Evolutionary conservation across 768 basidiomycete genomes (phyloP), one percentile per base, ranked within the genome.

Genomic region (Mycena latifolia): DNA sequence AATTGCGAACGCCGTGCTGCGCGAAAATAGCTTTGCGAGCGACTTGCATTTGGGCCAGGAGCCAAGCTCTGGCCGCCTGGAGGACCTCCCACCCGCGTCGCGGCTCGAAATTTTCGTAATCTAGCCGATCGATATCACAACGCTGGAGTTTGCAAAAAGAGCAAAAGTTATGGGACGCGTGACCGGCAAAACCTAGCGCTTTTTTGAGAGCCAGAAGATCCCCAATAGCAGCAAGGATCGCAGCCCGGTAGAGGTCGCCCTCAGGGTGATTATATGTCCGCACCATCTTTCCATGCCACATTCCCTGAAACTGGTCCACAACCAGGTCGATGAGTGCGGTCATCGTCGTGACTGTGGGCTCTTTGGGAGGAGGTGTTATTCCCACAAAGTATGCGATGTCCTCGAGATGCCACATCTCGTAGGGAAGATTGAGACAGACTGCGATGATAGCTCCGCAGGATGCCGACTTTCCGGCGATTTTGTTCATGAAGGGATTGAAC

Each of bases 401-500:
- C 5, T 37, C 3, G 12, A 52, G 60, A 48, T n/a, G n/a, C n/a
- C n/a, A n/a, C n/a, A n/a, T n/a, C n/a, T n/a, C n/a, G n/a, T n/a
- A n/a, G n/a, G n/a, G n/a, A n/a, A n/a, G n/a, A n/a, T n/a, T n/a
- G n/a, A n/a, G n/a, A n/a, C n/a, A n/a, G n/a, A n/a, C n/a, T 73
- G 70, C 31, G 27, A 71, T 73, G 28, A 66, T 61, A 1, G 59
- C 65, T 35, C 65, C 65, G 58, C 58, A 60, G 2, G 65, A 66
- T 17, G 31, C 55, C 24, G 29, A 12, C 33, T 66, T 66, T 14
- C 72, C 69, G n/a, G 68, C 66, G 22, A 67, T 66, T 35, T 71
- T 69, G 41, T 69, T 73, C 17, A 63, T 15, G 35, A 56, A 70
- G 0, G 71, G 72, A 47, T 73, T 73, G 47, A 73, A 73, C 71